Evolutionary conservation across 192 early-diverging fungal genomes (phyloP).

Genomic region (Dissophora ornata): DNA sequence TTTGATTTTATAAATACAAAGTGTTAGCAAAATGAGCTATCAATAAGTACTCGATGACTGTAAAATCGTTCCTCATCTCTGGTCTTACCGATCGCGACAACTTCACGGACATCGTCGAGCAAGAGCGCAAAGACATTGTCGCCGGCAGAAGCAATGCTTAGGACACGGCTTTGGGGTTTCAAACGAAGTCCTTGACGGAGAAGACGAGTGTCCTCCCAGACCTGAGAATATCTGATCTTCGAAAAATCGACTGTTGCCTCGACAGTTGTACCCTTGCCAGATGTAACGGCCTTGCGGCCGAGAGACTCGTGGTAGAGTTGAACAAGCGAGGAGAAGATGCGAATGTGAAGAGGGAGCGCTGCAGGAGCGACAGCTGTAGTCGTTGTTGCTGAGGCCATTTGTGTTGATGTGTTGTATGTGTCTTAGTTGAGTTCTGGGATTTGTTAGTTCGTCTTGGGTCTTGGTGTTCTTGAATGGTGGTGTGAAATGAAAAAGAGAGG

Average conservation of each 20-base stretch:
- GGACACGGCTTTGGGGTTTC: conserved; percentile 49
- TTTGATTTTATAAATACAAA: background rate
- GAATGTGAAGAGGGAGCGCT: conserved; percentile 46
- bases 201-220: conserved; percentile 53
- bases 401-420: background rate
- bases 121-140: conserved; percentile 49
- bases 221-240: conserved; percentile 53
- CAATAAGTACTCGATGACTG: too few relatives aligned
- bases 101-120: conserved; percentile 43
- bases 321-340: conserved; percentile 32
- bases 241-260: conserved; percentile 50
- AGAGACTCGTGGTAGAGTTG: conserved; percentile 41
- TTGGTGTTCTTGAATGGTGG: too few relatives aligned
- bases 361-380: background rate
- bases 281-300: conserved; percentile 43
- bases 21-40: too few relatives aligned
- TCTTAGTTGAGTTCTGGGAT: background rate
- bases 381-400: conserved; percentile 20
- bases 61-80: too few relatives aligned
- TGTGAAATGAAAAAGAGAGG: too few relatives aligned
- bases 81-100: conserved; percentile 44
- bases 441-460: too few relatives aligned
- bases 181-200: conserved; percentile 42
- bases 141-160: conserved; percentile 53
- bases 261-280: conserved; percentile 38